Evolutionary conservation across 306 rosid species (phyloP), one percentile per base, ranked within the genome.

Genomic region (Lathyrus oleraceus): DNA sequence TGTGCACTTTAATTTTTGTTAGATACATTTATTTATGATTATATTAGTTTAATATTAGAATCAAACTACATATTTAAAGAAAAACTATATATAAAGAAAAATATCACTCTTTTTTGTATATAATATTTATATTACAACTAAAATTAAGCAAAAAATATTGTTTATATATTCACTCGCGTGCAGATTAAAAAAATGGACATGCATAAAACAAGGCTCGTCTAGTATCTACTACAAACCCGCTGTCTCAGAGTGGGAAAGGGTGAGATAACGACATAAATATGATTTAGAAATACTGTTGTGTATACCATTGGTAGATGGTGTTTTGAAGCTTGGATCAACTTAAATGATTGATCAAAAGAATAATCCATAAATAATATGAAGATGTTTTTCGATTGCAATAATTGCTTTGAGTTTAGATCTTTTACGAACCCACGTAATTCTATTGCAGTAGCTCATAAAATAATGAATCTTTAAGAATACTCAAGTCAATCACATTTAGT

Each of bases 281-380:
- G 97, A 96, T 0, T 39, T 91, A 40, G 87, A 83, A 67, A 91
- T 96, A 8, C 30, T 94, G 65, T 95, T 85, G 0, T 88, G 96
- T 17, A 84, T 94, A 21, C 96, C 97, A 2, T 78, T 84, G 0
- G 83, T 83, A 4, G 87, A 85, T 39, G 96, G 96, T 0, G 99
- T 94, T 0, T 97, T 94, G 0, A 95, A 91, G 40, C 64, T 91
- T 16, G 99, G 97, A 0, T 93, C 97, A 14, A 79, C 94, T 0
- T 92, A 90, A 19, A 27, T 71, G 13, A 86, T 94, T 51, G 73
- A 54, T 47, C 89, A 85, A 66, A 87, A 83, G 59, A 17, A 87
- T 7, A 97, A 94, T 88, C 91, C 81, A 85, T 77, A 89, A 83
- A 91, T 35, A 94, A 84, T 47, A 92, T 87, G 21, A 79, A 78